Percentiles rank a stretch among this genome's conserved stretches.
phyloP scores from a whole-genome alignment of 2,329 filamentous ascomycete species.

The Zymoseptoria tritici region DNA sequence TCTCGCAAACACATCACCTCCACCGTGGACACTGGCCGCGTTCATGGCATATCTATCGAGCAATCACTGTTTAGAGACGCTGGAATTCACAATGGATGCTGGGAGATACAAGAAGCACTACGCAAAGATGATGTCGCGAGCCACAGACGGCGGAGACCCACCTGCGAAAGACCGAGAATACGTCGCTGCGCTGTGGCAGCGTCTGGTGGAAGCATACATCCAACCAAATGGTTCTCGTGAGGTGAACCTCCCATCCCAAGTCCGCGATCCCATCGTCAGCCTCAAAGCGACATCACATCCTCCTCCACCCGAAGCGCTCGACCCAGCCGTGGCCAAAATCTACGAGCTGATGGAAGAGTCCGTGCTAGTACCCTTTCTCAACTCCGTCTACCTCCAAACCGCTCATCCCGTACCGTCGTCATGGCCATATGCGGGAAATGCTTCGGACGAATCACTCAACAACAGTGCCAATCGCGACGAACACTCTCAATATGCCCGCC shows the following conservation, averaged over 20 bases:
- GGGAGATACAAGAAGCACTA: constrained; percentile 71
- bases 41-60: constrained; percentile 97
- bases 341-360: constrained; percentile 98
- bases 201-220: constrained; percentile 85
- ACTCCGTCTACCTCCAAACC: constrained; percentile 50
- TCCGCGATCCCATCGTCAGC: constrained; percentile 71
- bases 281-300: constrained; percentile 54
- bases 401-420: constrained; percentile 36
- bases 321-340: constrained; percentile 77
- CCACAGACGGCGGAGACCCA: constrained; percentile 36
- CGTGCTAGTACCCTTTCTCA: constrained; percentile 84
- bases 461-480: constrained; percentile 37
- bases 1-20: constrained; percentile 72
- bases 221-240: constrained; percentile 75
- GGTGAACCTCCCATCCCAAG: constrained; percentile 80
- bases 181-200: constrained; percentile 75
- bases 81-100: constrained; percentile 94
- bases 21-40: constrained; percentile 82
- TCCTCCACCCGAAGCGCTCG: constrained; percentile 65
- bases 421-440: constrained; percentile 33
- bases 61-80: constrained; percentile 91
- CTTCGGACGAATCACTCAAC: constrained; percentile 27
- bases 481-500: constrained; percentile 14
- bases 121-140: constrained; percentile 49
- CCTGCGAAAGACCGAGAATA: constrained; percentile 57